Base-by-base conservation (phyloP, 306 rosid species). In the Nissolia schottii region DNA sequence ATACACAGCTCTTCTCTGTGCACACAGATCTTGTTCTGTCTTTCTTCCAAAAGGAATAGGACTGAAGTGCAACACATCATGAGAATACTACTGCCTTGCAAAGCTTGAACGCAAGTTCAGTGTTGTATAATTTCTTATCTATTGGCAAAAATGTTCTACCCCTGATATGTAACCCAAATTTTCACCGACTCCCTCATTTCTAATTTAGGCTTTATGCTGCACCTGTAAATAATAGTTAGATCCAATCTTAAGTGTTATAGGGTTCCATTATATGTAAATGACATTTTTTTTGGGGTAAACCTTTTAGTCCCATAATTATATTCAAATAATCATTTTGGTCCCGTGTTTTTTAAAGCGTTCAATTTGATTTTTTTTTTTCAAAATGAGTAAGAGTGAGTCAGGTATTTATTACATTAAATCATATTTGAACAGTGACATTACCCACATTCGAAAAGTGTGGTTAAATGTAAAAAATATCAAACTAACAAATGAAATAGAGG, bases 1-100 rank as follows among this genome's bases (percentile, higher is more conserved):
- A 95, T 79, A 95, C 99, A 7, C 99, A 95, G 69, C 85, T 91
- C 56, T 95, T 95, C 70, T 91, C 97, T 37, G 97, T 89, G 70
- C 97, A 88, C 72, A 95, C 99, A 20, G 97, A 95, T 79, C 87
- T 92, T 61, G 96, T 89, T 80, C 99, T 95, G 38, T 95, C 96
- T 8, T 89, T 88, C 88, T 86, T 95, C 89, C 97, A 95, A 82
- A 92, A 85, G 90, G 93, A 94, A 79, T 94, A 87, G 81, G 54
- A 56, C 64, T 16, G 66, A 58, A 23, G 14, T 66, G 48, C 55
- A 28, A 51, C 64, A 46, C 55, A 38, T 71, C 77, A 32, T 71
- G 16, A 55, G 41, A 59, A 65, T 38, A 38, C 53, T 68, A 59
- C 29, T 70, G 22, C 54, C 54, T 61, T 75, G 73, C 65, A 43